A percentile compares a stretch with the other conserved stretches of the same genome.
Evolutionary conservation across 2,329 filamentous ascomycete species (phyloP).

Genomic region (Pseudogymnoascus sp.): DNA sequence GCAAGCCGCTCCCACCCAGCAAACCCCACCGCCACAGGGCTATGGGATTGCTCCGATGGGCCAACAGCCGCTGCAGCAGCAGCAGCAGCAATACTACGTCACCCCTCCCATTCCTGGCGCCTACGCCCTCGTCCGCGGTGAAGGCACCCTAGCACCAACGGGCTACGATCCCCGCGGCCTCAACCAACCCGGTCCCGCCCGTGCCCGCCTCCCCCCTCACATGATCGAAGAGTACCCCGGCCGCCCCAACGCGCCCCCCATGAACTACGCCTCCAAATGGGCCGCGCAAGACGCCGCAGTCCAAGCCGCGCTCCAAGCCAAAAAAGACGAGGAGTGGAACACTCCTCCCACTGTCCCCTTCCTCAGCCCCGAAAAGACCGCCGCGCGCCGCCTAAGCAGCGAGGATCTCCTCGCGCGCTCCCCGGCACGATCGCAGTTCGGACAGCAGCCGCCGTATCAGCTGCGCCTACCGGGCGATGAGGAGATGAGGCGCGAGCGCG

Average conservation of each 20-base stretch:
- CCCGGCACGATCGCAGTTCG: slow-evolving; percentile 20
- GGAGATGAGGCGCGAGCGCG: background rate
- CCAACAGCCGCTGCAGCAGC: slow-evolving; percentile 18
- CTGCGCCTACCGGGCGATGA: slow-evolving; percentile 17
- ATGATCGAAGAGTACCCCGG: background rate
- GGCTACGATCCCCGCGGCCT: slow-evolving; percentile 23
- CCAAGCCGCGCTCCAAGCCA: background rate
- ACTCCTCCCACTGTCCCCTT: background rate
- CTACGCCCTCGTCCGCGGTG: slow-evolving; percentile 25
- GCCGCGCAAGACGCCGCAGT: background rate
- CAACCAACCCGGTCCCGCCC: background rate
- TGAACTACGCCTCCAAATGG: background rate
- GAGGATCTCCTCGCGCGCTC: slow-evolving; percentile 27
- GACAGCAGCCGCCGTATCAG: slow-evolving; percentile 28
- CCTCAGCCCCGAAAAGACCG: background rate
- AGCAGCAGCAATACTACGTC: slow-evolving; percentile 23
- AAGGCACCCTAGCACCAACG: slow-evolving; percentile 22
- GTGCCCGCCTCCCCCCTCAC: background rate
- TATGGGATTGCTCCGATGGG: slow-evolving; percentile 7
- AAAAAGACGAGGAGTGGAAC: background rate
- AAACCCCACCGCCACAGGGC: background rate
- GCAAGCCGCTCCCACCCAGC: background rate
- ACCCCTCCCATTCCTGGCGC: slow-evolving; percentile 27
- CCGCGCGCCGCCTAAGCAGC: slow-evolving; percentile 15
- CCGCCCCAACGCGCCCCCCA: background rate